Percentiles rank a stretch among this genome's conserved stretches.
Conservation (phyloP, 192 early-diverging fungal genomes). For the Linnemannia elongata region DNA sequence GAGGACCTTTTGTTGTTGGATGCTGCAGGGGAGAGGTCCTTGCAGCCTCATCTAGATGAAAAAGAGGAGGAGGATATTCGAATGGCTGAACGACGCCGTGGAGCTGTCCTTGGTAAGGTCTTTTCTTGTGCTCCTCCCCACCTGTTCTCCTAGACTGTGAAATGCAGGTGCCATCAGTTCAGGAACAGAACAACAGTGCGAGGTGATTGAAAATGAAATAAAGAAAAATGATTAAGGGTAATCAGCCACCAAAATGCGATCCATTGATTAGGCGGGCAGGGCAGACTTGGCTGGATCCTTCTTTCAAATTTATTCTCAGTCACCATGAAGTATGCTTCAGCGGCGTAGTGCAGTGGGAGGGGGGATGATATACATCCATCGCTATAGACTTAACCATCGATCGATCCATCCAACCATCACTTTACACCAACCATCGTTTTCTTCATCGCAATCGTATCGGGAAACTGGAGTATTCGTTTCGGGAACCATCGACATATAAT, state of each 20-base stretch:
- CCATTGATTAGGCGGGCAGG: neutral
- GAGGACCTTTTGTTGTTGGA: neutral
- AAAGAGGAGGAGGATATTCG: neutral
- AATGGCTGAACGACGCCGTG: neutral
- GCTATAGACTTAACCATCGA: neutral
- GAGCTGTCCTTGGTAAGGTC: neutral
- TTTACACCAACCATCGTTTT: neutral
- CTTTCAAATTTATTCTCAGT: conserved; percentile 11
- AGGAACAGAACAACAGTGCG: no score
- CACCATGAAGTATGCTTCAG: conserved; percentile 9
- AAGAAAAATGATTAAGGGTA: neutral
- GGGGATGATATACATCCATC: neutral
- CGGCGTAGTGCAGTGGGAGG: neutral
- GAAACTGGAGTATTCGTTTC: neutral
- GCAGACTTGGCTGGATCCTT: conserved; percentile 2
- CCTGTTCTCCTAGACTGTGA: neutral
- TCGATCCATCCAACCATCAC: neutral
- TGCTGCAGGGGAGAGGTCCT: neutral
- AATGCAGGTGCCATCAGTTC: neutral
- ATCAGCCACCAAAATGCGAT: neutral
- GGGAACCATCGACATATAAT: neutral
- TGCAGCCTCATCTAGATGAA: neutral
- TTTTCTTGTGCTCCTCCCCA: neutral
- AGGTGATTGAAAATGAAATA: no score
- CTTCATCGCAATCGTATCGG: neutral